Evolutionary conservation across 371 early-diverging fungal species (phyloP).

Genomic region (Nosema muscidifuracis): DNA sequence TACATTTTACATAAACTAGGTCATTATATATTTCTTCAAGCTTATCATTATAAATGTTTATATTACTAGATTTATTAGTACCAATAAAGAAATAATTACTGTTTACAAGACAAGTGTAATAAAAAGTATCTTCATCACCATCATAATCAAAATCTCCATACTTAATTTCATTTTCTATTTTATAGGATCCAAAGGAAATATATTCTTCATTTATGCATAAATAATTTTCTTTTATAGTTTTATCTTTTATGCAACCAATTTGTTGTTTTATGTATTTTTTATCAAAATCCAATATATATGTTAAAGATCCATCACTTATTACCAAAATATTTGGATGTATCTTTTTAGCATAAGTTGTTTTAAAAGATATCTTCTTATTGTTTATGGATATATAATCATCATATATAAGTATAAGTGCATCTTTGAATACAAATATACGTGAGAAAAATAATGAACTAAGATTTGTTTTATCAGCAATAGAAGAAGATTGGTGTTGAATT

Average conservation of each 20-base stretch:
- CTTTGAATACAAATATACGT: neutral
- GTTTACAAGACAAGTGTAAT: slow-evolving; percentile 16
- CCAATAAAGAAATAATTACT: slow-evolving; percentile 1
- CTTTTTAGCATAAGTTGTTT: neutral
- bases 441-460: neutral
- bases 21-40: neutral
- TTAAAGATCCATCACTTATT: neutral
- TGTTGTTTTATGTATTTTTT: neutral
- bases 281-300: neutral
- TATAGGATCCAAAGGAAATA: neutral
- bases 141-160: slow-evolving; percentile 16
- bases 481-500: neutral
- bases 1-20: neutral
- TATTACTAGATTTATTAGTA: neutral
- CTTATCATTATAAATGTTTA: neutral
- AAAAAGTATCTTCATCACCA: neutral
- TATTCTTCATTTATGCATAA: neutral
- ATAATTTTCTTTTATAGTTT: neutral
- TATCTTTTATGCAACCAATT: neutral
- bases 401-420: neutral
- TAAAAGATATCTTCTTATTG: neutral
- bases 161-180: slow-evolving; percentile 6
- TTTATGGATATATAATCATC: neutral
- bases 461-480: neutral
- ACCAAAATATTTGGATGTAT: neutral